Evolutionary conservation across 2,329 filamentous ascomycete species (phyloP).

Genomic region (Xylariales sp.): DNA sequence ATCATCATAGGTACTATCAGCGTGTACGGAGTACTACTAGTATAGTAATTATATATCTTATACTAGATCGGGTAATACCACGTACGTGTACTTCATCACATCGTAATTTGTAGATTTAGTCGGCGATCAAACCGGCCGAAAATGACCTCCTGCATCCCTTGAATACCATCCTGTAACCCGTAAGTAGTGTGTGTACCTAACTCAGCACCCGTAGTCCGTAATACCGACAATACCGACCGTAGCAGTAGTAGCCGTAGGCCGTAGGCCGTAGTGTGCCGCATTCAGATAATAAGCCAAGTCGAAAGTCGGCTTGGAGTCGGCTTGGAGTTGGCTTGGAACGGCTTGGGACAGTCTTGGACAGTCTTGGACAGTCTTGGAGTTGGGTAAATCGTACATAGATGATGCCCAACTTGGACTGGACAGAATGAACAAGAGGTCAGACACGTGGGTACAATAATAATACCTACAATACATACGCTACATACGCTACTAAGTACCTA

Average conservation of each 20-base stretch:
- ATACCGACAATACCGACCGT: too few species aligned
- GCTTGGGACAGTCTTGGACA: too few species aligned
- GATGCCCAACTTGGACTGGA: slow-evolving; percentile 24
- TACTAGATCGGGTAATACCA: slow-evolving; percentile 21
- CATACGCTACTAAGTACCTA: slow-evolving; percentile 3
- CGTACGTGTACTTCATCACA: slow-evolving; percentile 1
- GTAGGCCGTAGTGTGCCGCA: too few species aligned
- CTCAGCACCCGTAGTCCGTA: too few species aligned
- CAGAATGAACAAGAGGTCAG: slow-evolving; percentile 11
- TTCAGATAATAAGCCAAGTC: too few species aligned
- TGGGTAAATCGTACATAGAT: slow-evolving; percentile 26
- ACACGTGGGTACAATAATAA: not conserved
- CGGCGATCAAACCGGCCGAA: slow-evolving; percentile 45
- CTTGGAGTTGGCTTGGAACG: too few species aligned
- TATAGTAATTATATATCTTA: not conserved
- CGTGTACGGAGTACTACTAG: too few species aligned
- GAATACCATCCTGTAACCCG: not conserved
- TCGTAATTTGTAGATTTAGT: slow-evolving; percentile 31
- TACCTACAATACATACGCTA: not conserved
- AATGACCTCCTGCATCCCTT: slow-evolving; percentile 8
- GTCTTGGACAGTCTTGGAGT: not conserved
- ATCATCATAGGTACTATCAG: not conserved
- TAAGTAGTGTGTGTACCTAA: too few species aligned
- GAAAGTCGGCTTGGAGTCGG: too few species aligned
- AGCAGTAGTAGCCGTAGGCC: too few species aligned